Percentiles rank a stretch among this genome's conserved stretches.
These are phyloP conservation scores for Phytophthora agathidicida DNA, from an alignment of 352 stramenopile genomes.

Conservation along the genomic window DNA sequence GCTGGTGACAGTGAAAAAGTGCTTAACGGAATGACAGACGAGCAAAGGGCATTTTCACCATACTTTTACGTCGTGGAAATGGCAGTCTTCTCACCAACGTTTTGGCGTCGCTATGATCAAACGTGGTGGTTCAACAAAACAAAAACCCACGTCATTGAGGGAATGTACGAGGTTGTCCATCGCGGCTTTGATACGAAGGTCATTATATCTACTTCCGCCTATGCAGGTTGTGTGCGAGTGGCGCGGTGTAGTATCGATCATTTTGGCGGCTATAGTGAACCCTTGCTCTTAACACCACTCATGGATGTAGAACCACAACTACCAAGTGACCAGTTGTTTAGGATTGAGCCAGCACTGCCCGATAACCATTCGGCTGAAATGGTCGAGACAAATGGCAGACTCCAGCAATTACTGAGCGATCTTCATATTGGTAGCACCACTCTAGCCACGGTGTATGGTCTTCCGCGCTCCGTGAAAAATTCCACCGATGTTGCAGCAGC, in stretches of 20 bases:
- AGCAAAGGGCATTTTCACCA: constrained; percentile 20
- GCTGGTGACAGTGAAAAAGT: background rate
- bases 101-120: constrained; percentile 77
- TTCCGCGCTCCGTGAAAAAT: constrained; percentile 6
- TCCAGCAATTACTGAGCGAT: constrained; percentile 28
- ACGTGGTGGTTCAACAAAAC: constrained; percentile 87
- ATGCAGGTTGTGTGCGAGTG: constrained; percentile 67
- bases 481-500: constrained; percentile 3
- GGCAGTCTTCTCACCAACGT: constrained; percentile 66
- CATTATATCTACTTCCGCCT: constrained; percentile 50
- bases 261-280: constrained; percentile 52
- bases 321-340: background rate
- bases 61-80: constrained; percentile 76
- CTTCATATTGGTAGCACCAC: constrained; percentile 1
- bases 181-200: constrained; percentile 46
- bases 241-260: constrained; percentile 59
- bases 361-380: constrained; percentile 12
- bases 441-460: constrained; percentile 19
- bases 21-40: background rate
- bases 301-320: background rate
- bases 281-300: constrained; percentile 55
- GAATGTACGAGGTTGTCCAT: constrained; percentile 71
- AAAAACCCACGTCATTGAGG: constrained; percentile 59
- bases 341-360: background rate
- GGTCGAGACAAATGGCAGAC: constrained; percentile 13